Percentiles rank a stretch among this genome's conserved stretches.
Conservation (phyloP, 148 eudicot genomes). For the Rheum nobile region DNA sequence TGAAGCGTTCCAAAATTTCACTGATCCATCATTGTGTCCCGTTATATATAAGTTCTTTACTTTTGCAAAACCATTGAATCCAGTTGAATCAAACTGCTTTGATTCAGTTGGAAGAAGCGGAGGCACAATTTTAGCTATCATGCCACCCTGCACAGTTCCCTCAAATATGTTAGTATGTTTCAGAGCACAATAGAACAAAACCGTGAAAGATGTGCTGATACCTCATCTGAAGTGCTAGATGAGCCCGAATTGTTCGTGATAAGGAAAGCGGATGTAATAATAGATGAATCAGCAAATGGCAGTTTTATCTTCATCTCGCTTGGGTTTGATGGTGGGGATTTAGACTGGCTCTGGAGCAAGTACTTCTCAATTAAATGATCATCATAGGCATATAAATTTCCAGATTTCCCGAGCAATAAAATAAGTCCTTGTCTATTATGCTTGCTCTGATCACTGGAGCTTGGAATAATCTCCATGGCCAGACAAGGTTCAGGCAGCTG, state of each 20-base stretch:
- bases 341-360: constrained; percentile 56
- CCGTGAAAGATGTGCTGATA: constrained; percentile 10
- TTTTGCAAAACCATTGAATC: constrained; percentile 51
- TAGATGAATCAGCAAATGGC: constrained; percentile 46
- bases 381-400: constrained; percentile 63
- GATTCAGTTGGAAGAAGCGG: constrained; percentile 55
- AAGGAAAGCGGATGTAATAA: constrained; percentile 45
- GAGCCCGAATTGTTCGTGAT: constrained; percentile 33
- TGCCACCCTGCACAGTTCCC: constrained; percentile 35
- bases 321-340: constrained; percentile 62
- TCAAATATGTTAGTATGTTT: neutral
- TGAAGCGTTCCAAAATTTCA: constrained; percentile 82
- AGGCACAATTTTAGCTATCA: constrained; percentile 32
- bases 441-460: constrained; percentile 45
- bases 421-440: constrained; percentile 46
- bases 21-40: constrained; percentile 76
- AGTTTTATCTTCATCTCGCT: constrained; percentile 58
- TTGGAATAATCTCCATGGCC: constrained; percentile 56
- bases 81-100: constrained; percentile 36
- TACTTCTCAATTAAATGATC: constrained; percentile 65
- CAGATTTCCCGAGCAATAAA: constrained; percentile 72
- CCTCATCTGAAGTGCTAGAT: constrained; percentile 40
- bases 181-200: constrained; percentile 4
- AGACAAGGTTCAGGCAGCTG: constrained; percentile 57
- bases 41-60: constrained; percentile 64